Base-by-base conservation (phyloP, 441 rosid species). In the Corymbia calophylla region DNA sequence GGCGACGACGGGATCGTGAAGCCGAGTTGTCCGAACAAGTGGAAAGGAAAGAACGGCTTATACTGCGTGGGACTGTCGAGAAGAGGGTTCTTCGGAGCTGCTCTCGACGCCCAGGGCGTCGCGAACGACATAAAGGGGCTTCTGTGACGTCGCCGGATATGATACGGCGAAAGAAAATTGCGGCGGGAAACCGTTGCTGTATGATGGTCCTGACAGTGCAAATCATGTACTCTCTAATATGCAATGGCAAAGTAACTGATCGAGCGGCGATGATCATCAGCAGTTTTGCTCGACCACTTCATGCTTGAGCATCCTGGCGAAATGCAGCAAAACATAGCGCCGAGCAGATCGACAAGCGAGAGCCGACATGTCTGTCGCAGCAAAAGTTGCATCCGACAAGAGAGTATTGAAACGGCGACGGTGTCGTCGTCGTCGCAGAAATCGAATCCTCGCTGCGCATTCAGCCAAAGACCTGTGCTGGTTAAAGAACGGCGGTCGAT, bases 41-140 rank as follows among this genome's bases (percentile, higher is more conserved):
- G 90, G 90, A 86, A 86, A 53, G 90, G 88, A 16, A 89, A 89
- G 90, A 39, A 70, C 8, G 88, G 88, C 17, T 35, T 89, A 6
- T 89, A 89, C 55, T 86, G 86, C 68, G 90, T 86, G 16, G 90
- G 90, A 10, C 68, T 89, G 21, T 53, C 88, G n/a, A 73, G 88
- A 10, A 66, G 86, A 9, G 90, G 90, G 27, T 39, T 89, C 31
- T 19, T 53, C 1, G 90, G 88, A 68, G 90, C 88, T 9, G 47
- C 86, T 5, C 68, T 60, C 73, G 88, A 86, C 7, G 77, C 86
- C 66, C 88, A n/a, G 47, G 21, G 58, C 51, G 68, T 89, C 23
- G 88, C 88, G 6, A 25, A 55, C 8, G 86, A 89, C 77, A 68
- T 89, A 5, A 53, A 55, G 62, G 47, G 49, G 48, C 88, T 86